phyloP scores from a whole-genome alignment of 805 yeast genomes.

The Saccharomycopsis sp. region DNA sequence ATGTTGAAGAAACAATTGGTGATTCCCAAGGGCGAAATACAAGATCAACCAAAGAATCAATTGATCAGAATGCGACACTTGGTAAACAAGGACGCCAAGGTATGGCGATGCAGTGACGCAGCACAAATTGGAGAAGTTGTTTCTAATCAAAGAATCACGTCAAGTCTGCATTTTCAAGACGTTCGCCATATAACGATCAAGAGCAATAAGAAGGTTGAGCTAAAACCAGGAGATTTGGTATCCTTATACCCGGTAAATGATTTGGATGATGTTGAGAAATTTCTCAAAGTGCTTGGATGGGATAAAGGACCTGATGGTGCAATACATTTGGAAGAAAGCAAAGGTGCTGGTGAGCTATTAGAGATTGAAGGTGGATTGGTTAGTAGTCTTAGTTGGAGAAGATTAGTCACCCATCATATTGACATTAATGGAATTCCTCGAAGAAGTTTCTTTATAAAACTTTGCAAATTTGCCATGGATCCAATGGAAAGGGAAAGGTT shows the following conservation, averaged over 20 bases:
- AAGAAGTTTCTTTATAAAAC: conserved; percentile 66
- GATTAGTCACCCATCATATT: conserved; percentile 68
- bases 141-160: conserved; percentile 56
- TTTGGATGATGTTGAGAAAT: conserved; percentile 50
- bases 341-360: conserved; percentile 18
- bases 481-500: conserved; percentile 71
- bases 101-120: neutral
- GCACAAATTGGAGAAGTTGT: conserved; percentile 37
- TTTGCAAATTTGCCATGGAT: conserved; percentile 72
- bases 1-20: conserved; percentile 2
- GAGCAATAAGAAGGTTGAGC: conserved; percentile 27
- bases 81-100: neutral
- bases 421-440: conserved; percentile 82
- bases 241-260: conserved; percentile 72
- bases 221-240: conserved; percentile 75
- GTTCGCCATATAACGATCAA: conserved; percentile 57
- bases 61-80: no score
- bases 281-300: conserved; percentile 74
- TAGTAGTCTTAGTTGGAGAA: conserved; percentile 57
- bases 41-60: neutral
- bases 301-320: conserved; percentile 58
- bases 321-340: conserved; percentile 33
- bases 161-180: conserved; percentile 78
- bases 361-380: conserved; percentile 54
- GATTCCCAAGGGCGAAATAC: neutral